Percentiles rank a stretch among this genome's conserved stretches.
Evolutionary conservation across 2,329 filamentous ascomycete genomes (phyloP).

Genomic region (Arthrobotrys iridis): DNA sequence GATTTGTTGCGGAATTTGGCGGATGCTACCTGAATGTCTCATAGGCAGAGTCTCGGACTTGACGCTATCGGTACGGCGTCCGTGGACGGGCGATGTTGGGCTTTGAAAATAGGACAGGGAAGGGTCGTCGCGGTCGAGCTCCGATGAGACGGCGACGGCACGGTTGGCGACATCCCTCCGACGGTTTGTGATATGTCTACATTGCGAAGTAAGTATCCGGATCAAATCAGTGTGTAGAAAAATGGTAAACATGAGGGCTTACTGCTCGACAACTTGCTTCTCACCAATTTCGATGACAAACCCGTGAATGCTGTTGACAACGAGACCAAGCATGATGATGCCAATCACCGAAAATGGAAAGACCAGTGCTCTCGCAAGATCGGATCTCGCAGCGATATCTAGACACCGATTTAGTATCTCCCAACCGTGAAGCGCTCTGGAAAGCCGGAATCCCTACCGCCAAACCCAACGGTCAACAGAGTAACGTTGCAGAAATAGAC

Average conservation of each 20-base stretch:
- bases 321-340: conserved; percentile 83
- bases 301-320: conserved; percentile 80
- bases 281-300: conserved; percentile 56
- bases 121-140: conserved; percentile 38
- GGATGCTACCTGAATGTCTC: conserved; percentile 19
- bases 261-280: conserved; percentile 52
- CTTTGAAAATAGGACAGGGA: conserved; percentile 19
- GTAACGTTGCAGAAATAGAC: conserved; percentile 80
- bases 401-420: not conserved
- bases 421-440: not conserved
- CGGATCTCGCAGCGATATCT: conserved; percentile 44
- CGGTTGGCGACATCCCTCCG: conserved; percentile 41
- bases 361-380: conserved; percentile 74
- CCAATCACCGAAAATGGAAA: conserved; percentile 86
- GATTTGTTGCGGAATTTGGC: conserved; percentile 21
- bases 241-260: not conserved
- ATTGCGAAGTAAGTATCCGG: not conserved
- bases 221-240: not conserved
- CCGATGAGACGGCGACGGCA: conserved; percentile 36
- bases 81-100: not conserved
- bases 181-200: conserved; percentile 39
- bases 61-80: not conserved
- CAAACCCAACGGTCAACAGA: conserved; percentile 57
- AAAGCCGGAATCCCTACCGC: conserved; percentile 11
- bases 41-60: not conserved